Evolutionary conservation across 176 grass and related monocot genomes (phyloP).

Genomic region (Calamus simplicifolius): DNA sequence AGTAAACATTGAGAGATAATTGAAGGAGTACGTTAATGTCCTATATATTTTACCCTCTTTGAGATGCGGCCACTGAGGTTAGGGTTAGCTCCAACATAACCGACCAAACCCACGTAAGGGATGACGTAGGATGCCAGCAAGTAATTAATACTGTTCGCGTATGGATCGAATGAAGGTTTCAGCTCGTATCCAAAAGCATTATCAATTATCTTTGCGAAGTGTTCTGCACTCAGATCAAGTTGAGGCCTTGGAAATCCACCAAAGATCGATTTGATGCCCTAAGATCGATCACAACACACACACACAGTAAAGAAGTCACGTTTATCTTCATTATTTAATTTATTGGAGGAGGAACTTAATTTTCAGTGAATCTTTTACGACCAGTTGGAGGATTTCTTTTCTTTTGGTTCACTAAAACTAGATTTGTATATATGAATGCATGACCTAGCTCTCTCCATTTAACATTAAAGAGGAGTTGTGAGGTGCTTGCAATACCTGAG

Average conservation of each 20-base stretch:
- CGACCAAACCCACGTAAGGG: slow-evolving; percentile 65
- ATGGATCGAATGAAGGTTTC: slow-evolving; percentile 68
- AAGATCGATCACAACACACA: too few species aligned
- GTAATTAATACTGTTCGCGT: slow-evolving; percentile 43
- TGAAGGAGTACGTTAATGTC: too few species aligned
- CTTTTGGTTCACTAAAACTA: too few species aligned
- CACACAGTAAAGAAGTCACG: slow-evolving; percentile 1
- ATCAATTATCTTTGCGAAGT: slow-evolving; percentile 59
- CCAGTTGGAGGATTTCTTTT: too few species aligned
- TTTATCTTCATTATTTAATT: too few species aligned
- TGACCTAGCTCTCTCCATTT: too few species aligned
- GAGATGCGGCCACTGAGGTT: slow-evolving; percentile 46
- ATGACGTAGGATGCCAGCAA: slow-evolving; percentile 48
- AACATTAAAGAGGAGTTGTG: too few species aligned
- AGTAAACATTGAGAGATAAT: too few species aligned
- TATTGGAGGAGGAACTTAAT: too few species aligned
- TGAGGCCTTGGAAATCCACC: slow-evolving; percentile 46
- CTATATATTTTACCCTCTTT: slow-evolving; percentile 27
- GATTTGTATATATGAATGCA: too few species aligned
- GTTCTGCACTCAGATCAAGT: slow-evolving; percentile 41
- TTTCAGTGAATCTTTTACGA: too few species aligned
- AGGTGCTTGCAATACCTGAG: slow-evolving; percentile 26
- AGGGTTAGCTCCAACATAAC: slow-evolving; percentile 53
- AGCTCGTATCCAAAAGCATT: slow-evolving; percentile 39
- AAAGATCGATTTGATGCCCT: slow-evolving; percentile 33